These are phyloP conservation scores for Lizanozyma gosingica DNA, from an alignment of 1,139 yeast genomes.

Conservation along the genomic window DNA sequence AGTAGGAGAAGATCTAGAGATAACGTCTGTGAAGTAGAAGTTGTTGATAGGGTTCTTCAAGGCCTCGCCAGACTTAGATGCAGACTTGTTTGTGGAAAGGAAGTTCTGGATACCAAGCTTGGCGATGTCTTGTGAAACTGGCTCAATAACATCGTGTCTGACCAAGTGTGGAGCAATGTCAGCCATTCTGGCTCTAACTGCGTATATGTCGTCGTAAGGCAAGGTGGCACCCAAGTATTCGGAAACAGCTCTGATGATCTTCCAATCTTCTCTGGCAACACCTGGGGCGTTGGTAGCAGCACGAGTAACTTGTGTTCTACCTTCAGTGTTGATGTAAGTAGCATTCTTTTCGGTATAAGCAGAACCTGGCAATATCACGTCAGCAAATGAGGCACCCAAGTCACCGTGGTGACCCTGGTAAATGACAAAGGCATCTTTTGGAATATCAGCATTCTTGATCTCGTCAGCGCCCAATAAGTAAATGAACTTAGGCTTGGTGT, in stretches of 20 bases:
- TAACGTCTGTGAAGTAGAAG: conserved; percentile 83
- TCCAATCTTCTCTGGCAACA: conserved; percentile 90
- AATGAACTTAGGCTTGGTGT: conserved; percentile 61
- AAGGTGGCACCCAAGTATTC: conserved; percentile 66
- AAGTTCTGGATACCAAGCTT: conserved; percentile 48
- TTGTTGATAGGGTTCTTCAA: conserved; percentile 67
- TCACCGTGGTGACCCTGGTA: conserved; percentile 95
- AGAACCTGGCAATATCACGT: conserved; percentile 78
- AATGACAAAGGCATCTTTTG: conserved; percentile 79
- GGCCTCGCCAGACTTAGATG: conserved; percentile 38
- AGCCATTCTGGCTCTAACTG: conserved; percentile 62
- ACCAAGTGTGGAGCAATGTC: conserved; percentile 78
- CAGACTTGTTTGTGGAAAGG: conserved; percentile 28
- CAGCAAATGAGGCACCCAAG: conserved; percentile 81
- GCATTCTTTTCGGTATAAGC: conserved; percentile 87
- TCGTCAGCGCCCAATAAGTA: conserved; percentile 86
- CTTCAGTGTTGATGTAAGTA: conserved; percentile 88
- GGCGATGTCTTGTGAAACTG: conserved; percentile 50
- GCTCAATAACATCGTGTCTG: conserved; percentile 69
- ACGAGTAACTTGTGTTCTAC: conserved; percentile 77
- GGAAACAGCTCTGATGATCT: conserved; percentile 73
- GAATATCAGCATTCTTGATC: conserved; percentile 58
- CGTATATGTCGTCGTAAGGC: conserved; percentile 70
- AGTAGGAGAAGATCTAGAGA: conserved; percentile 81
- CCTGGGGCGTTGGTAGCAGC: conserved; percentile 93